Evolutionary conservation across 1,284 basidiomycete species (phyloP).

Genomic region (Leccinum variabile): DNA sequence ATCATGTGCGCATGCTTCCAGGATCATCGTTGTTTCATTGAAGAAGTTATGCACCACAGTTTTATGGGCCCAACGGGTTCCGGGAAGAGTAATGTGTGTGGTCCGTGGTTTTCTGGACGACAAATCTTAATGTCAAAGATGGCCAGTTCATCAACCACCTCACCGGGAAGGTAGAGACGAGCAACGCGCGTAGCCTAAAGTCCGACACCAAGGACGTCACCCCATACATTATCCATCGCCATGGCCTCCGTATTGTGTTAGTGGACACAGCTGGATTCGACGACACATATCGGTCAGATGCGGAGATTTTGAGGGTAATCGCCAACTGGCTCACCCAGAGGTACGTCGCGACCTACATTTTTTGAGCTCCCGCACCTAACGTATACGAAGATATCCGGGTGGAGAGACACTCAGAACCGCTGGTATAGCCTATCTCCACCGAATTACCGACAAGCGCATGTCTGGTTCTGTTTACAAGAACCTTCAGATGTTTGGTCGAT

Average conservation of each 20-base stretch:
- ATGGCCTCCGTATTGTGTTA: not conserved
- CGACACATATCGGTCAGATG: not conserved
- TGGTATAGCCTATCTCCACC: not conserved
- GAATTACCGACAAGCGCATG: constrained; percentile 2
- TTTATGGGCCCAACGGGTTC: not conserved
- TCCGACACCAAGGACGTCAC: not conserved
- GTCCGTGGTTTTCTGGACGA: not conserved
- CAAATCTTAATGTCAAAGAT: not conserved
- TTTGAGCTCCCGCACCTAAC: not conserved
- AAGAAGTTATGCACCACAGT: no score
- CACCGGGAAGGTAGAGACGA: not conserved
- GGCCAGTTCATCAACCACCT: constrained; percentile 6
- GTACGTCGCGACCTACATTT: not conserved
- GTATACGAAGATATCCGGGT: not conserved
- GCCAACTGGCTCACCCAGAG: not conserved
- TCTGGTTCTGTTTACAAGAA: constrained; percentile 1
- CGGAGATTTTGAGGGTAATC: not conserved
- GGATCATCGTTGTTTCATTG: no score
- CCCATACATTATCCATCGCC: not conserved
- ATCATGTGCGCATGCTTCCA: no score
- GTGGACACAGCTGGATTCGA: not conserved
- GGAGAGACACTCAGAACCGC: not conserved
- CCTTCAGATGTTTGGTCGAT: not conserved
- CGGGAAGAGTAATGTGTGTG: constrained; percentile 13
- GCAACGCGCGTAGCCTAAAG: not conserved